phyloP scores from a whole-genome alignment of 768 basidiomycete genomes.

The Panellus pusillus region DNA sequence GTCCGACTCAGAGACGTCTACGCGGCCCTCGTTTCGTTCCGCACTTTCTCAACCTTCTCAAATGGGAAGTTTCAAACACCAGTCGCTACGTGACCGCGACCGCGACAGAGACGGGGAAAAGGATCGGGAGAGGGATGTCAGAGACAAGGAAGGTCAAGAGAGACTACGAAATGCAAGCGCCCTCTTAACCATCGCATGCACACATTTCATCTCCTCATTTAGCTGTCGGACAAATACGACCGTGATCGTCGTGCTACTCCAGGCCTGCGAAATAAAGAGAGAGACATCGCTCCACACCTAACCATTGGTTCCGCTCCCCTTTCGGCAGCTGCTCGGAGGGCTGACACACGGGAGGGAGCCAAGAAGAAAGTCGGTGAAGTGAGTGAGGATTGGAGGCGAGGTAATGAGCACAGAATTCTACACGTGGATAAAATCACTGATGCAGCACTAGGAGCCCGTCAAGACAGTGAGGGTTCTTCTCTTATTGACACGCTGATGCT shows the following conservation, averaged over 20 bases:
- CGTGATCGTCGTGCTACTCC: slow-evolving; percentile 71
- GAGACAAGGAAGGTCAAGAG: slow-evolving; percentile 79
- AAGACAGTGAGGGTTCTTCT: slow-evolving; percentile 53
- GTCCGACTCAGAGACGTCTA: slow-evolving; percentile 41
- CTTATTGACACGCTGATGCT: background rate
- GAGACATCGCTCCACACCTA: slow-evolving; percentile 66
- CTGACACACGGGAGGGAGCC: slow-evolving; percentile 57
- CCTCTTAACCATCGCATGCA: slow-evolving; percentile 1
- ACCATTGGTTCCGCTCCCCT: slow-evolving; percentile 39
- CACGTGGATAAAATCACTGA: slow-evolving; percentile 41
- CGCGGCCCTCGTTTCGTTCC: slow-evolving; percentile 70
- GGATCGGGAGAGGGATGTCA: slow-evolving; percentile 57
- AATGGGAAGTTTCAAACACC: slow-evolving; percentile 93
- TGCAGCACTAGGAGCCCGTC: slow-evolving; percentile 46
- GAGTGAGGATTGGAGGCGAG: slow-evolving; percentile 85
- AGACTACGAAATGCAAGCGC: slow-evolving; percentile 68
- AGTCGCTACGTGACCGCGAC: slow-evolving; percentile 73
- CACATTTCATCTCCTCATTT: slow-evolving; percentile 1
- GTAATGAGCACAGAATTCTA: slow-evolving; percentile 37
- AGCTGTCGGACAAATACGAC: slow-evolving; percentile 89
- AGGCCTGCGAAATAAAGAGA: slow-evolving; percentile 60
- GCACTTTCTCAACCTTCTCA: slow-evolving; percentile 80
- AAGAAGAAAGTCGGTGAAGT: slow-evolving; percentile 74
- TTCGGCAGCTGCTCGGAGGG: slow-evolving; percentile 46
- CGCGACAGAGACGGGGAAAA: slow-evolving; percentile 47